Evolutionary conservation across 2,329 filamentous ascomycete genomes (phyloP).

Genomic region (Hyphodiscus sp.): DNA sequence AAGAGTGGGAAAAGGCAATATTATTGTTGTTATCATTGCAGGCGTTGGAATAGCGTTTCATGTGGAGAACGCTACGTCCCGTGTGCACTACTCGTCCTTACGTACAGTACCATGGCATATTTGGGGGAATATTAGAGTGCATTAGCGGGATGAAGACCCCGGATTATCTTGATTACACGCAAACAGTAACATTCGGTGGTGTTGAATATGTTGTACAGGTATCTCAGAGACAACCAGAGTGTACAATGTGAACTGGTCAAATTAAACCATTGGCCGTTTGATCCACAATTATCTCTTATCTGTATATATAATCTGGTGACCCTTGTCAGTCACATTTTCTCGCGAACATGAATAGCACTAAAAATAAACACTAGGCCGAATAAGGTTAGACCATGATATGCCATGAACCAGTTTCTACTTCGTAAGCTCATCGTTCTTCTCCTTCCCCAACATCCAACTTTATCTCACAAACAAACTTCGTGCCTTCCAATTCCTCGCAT

Average conservation of each 20-base stretch:
- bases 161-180: background rate
- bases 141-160: background rate
- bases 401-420: background rate
- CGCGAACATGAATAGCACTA: background rate
- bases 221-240: background rate
- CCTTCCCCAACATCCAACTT: background rate
- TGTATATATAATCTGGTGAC: background rate
- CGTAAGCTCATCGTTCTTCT: background rate
- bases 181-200: background rate
- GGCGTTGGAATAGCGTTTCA: slow-evolving; percentile 1
- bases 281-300: background rate
- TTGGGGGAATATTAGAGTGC: no score
- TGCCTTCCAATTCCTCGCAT: background rate
- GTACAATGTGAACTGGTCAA: background rate
- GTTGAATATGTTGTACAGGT: background rate
- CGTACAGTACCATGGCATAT: no score
- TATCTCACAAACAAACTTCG: background rate
- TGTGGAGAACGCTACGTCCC: background rate
- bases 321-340: background rate
- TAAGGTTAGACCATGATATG: background rate
- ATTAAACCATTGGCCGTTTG: background rate
- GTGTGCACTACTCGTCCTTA: background rate
- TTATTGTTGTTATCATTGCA: background rate
- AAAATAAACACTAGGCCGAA: background rate
- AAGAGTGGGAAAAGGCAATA: background rate